A percentile compares a stretch with the other conserved stretches of the same genome.
These are phyloP conservation scores for Heteromeles arbutifolia DNA, from an alignment of 306 rosid species.

Conservation along the genomic window DNA sequence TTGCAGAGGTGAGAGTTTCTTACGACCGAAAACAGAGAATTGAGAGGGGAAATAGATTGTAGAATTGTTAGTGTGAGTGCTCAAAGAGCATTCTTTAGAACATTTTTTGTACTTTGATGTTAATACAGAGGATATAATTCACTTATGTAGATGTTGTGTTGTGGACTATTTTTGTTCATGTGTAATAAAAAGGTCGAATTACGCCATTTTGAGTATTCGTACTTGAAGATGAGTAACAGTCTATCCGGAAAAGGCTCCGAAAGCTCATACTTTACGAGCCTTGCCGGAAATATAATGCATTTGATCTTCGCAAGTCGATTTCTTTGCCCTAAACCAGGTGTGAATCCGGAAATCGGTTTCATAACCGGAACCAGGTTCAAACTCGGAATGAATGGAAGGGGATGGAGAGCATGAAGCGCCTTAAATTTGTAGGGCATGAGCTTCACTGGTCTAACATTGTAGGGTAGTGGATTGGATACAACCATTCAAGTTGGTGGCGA, in stretches of 20 bases:
- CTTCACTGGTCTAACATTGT: neutral
- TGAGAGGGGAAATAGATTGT: conserved; percentile 47
- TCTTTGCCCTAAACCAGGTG: neutral
- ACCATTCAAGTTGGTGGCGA: neutral
- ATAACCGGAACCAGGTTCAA: neutral
- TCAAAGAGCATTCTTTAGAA: conserved; percentile 47
- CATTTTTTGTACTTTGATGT: conserved; percentile 29
- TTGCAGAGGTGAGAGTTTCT: conserved; percentile 25
- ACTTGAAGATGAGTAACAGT: neutral
- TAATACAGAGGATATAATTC: conserved; percentile 49
- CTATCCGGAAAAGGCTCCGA: neutral
- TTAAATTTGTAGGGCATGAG: conserved; percentile 11
- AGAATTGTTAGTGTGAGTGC: conserved; percentile 48
- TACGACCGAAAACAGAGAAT: conserved; percentile 20
- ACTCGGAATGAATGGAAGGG: conserved; percentile 11
- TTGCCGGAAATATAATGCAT: neutral
- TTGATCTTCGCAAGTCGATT: neutral
- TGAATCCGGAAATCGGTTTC: neutral
- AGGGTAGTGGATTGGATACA: neutral
- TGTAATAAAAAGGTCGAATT: conserved; percentile 44
- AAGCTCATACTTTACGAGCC: neutral
- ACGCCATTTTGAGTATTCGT: neutral
- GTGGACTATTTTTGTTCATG: conserved; percentile 46
- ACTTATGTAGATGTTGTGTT: conserved; percentile 39
- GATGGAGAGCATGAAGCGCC: neutral